Percentiles rank a stretch among this genome's conserved stretches.
phyloP scores from a whole-genome alignment of 2,329 filamentous ascomycete species.

The Acephala macrosclerotiorum region DNA sequence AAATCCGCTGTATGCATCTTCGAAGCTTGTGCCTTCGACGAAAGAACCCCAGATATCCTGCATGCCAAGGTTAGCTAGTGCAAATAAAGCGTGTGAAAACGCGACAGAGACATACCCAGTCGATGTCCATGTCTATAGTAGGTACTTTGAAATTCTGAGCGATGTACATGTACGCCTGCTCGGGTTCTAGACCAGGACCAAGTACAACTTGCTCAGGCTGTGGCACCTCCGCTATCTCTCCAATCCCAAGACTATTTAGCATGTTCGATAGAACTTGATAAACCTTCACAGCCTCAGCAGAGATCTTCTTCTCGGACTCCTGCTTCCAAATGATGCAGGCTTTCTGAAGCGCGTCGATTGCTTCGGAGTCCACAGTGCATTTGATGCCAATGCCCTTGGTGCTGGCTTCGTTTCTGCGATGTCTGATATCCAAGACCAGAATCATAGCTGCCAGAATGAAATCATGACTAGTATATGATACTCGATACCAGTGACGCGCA shows the following conservation, averaged over 20 bases:
- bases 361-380: neutral
- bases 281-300: slow-evolving; percentile 30
- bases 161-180: slow-evolving; percentile 2
- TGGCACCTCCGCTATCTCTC: slow-evolving; percentile 11
- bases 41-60: slow-evolving; percentile 42
- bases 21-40: slow-evolving; percentile 38
- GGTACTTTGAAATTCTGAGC: slow-evolving; percentile 13
- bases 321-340: slow-evolving; percentile 31
- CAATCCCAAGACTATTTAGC: slow-evolving; percentile 24
- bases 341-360: slow-evolving; percentile 21
- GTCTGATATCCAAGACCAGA: slow-evolving; percentile 29
- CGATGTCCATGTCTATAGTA: slow-evolving; percentile 37
- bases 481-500: slow-evolving; percentile 32
- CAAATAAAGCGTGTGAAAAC: no score
- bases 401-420: slow-evolving; percentile 23
- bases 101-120: slow-evolving; percentile 43
- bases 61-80: neutral
- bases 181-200: slow-evolving; percentile 5
- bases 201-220: neutral
- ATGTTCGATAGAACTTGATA: slow-evolving; percentile 32
- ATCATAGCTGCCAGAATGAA: slow-evolving; percentile 38
- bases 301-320: slow-evolving; percentile 8
- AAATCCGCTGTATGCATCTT: slow-evolving; percentile 30
- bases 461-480: slow-evolving; percentile 39
- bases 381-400: slow-evolving; percentile 9